A percentile compares a stretch with the other conserved stretches of the same genome.
phyloP scores from a whole-genome alignment of 495 filamentous ascomycete genomes.

The Hypomontagnella monticulosa region DNA sequence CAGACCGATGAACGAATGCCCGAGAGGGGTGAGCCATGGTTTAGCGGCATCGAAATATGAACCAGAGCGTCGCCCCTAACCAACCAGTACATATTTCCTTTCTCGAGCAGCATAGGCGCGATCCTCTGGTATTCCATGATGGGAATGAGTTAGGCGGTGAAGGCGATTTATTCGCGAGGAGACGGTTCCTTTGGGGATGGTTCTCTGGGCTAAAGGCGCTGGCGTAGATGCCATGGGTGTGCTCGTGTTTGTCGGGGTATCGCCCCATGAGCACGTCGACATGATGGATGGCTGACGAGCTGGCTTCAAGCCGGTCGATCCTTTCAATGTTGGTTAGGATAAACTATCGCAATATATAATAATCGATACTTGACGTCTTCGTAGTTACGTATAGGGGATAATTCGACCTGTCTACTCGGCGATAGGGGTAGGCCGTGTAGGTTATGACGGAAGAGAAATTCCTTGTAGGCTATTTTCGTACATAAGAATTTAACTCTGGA shows the following conservation, averaged over 20 bases:
- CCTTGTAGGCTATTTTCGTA: too few species aligned
- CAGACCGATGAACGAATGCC: slow-evolving; percentile 11
- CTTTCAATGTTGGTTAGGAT: background rate
- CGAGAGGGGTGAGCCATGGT: slow-evolving; percentile 24
- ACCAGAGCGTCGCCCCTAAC: slow-evolving; percentile 37
- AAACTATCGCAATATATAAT: slow-evolving; percentile 17
- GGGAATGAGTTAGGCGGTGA: slow-evolving; percentile 29
- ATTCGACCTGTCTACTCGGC: background rate
- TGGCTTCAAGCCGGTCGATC: background rate
- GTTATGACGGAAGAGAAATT: slow-evolving; percentile 1
- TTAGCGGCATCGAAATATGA: slow-evolving; percentile 35
- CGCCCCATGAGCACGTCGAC: slow-evolving; percentile 34
- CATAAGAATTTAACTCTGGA: background rate
- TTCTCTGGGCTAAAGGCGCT: slow-evolving; percentile 3
- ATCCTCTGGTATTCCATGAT: slow-evolving; percentile 27
- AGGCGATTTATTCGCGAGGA: slow-evolving; percentile 35
- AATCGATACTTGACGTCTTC: slow-evolving; percentile 18
- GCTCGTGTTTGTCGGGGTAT: slow-evolving; percentile 13
- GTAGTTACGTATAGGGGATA: slow-evolving; percentile 3
- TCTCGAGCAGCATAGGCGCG: slow-evolving; percentile 30
- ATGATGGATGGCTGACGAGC: slow-evolving; percentile 5
- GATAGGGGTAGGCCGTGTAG: background rate
- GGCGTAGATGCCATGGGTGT: background rate
- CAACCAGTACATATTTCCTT: slow-evolving; percentile 32
- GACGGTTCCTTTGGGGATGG: slow-evolving; percentile 38